Percentiles rank a stretch among this genome's conserved stretches.
phyloP scores from a whole-genome alignment of 2,329 filamentous ascomycete genomes.

The Corynespora cassiicola region DNA sequence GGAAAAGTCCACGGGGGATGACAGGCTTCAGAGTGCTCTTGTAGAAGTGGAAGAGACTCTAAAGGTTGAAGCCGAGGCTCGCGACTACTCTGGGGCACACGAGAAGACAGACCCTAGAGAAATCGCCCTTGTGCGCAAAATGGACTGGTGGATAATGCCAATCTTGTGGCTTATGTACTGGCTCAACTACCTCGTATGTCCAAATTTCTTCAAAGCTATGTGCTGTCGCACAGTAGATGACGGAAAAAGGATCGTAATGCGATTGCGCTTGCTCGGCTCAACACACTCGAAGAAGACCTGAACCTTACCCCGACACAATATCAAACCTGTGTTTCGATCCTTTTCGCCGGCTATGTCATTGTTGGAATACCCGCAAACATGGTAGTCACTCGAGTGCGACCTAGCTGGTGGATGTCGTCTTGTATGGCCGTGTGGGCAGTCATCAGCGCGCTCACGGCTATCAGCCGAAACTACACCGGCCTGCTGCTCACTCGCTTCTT shows the following conservation, averaged over 20 bases:
- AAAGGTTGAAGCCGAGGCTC: no score
- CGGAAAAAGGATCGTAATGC: constrained; percentile 64
- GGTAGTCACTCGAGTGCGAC: constrained; percentile 58
- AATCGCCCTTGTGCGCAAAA: constrained; percentile 39
- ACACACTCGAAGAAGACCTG: constrained; percentile 65
- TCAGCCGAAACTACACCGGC: constrained; percentile 20
- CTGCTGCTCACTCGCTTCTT: constrained; percentile 22
- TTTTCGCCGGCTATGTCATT: constrained; percentile 65
- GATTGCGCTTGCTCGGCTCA: constrained; percentile 66
- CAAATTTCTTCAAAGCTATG: constrained; percentile 48
- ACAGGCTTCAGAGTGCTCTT: no score
- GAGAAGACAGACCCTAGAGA: constrained; percentile 40
- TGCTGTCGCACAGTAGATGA: constrained; percentile 49
- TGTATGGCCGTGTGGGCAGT: constrained; percentile 29
- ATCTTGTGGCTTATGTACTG: constrained; percentile 14
- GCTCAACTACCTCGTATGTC: constrained; percentile 14
- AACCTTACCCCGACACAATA: constrained; percentile 17
- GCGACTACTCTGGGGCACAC: constrained; percentile 37
- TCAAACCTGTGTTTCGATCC: constrained; percentile 9
- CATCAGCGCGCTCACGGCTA: constrained; percentile 23
- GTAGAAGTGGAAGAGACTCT: no score
- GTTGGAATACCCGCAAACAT: constrained; percentile 68
- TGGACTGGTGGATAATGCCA: constrained; percentile 38
- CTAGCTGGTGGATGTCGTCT: constrained; percentile 25
- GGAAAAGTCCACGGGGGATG: no score